phyloP scores from a whole-genome alignment of 129 eudicot species.

The Deinandra increscens region DNA sequence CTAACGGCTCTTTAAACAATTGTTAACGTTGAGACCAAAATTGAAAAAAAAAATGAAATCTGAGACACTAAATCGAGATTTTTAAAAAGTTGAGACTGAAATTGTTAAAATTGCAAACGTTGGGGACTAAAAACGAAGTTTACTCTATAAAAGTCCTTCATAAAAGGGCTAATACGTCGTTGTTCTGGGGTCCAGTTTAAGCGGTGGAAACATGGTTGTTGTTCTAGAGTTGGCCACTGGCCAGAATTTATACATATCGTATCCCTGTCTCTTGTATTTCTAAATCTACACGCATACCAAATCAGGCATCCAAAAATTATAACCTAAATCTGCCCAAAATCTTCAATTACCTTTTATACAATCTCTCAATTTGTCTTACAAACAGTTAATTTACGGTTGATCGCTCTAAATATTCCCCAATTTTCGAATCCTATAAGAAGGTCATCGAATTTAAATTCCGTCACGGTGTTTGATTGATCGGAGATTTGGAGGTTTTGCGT shows the following conservation, averaged over 20 bases:
- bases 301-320: background rate
- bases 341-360: slow-evolving; percentile 16
- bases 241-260: background rate
- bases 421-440: background rate
- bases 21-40: too few relatives aligned
- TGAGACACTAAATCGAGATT: too few relatives aligned
- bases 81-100: too few relatives aligned
- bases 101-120: too few relatives aligned
- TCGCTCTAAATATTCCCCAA: slow-evolving; percentile 14
- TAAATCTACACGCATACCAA: slow-evolving; percentile 18
- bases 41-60: too few relatives aligned
- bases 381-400: slow-evolving; percentile 19
- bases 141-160: too few relatives aligned
- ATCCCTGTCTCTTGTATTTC: slow-evolving; percentile 9
- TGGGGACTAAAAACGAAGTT: too few relatives aligned
- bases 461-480: background rate
- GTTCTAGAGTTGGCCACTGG: too few relatives aligned
- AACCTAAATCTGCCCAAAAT: slow-evolving; percentile 18
- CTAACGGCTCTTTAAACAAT: too few relatives aligned
- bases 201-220: slow-evolving; percentile 15
- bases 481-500: background rate
- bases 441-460: background rate
- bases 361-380: background rate
- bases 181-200: slow-evolving; percentile 1
- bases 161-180: too few relatives aligned